Conservation (phyloP, 2,329 filamentous ascomycete genomes). For the Cercospora berteroae region DNA sequence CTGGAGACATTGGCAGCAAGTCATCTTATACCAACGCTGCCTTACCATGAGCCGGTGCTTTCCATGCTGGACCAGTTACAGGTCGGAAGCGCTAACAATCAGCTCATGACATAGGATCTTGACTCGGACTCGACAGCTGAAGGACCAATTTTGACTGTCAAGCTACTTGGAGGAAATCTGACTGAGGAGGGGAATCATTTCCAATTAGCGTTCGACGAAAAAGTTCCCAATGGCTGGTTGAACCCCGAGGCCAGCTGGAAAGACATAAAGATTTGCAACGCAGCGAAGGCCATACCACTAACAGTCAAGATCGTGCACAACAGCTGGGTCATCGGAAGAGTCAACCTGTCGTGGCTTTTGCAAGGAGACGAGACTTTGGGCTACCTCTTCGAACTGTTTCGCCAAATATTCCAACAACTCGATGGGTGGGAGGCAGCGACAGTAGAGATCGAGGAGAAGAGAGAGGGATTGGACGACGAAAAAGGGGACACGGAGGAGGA, state of each 20-base stretch:
- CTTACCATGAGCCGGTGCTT: background rate
- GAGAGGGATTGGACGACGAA: background rate
- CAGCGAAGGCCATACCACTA: background rate
- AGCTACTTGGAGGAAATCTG: too few relatives aligned
- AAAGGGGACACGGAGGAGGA: background rate
- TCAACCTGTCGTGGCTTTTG: too few relatives aligned
- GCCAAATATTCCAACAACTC: background rate
- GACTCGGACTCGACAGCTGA: too few relatives aligned
- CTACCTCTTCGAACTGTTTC: background rate
- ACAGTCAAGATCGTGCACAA: background rate
- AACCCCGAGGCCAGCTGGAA: background rate
- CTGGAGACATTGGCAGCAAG: background rate
- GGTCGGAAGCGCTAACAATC: too few relatives aligned
- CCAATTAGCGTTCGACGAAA: too few relatives aligned
- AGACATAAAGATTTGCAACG: background rate
- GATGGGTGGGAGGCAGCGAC: background rate
- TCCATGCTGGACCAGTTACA: too few relatives aligned
- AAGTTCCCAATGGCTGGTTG: background rate
- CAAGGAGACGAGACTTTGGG: background rate
- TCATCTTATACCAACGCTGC: background rate
- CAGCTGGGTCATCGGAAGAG: background rate
- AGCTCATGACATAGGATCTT: too few relatives aligned
- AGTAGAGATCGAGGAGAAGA: background rate
- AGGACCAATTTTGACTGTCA: too few relatives aligned
- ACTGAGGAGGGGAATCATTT: too few relatives aligned